Evolutionary conservation across 306 rosid genomes (phyloP).

Genomic region (Ormosia semicastrata): DNA sequence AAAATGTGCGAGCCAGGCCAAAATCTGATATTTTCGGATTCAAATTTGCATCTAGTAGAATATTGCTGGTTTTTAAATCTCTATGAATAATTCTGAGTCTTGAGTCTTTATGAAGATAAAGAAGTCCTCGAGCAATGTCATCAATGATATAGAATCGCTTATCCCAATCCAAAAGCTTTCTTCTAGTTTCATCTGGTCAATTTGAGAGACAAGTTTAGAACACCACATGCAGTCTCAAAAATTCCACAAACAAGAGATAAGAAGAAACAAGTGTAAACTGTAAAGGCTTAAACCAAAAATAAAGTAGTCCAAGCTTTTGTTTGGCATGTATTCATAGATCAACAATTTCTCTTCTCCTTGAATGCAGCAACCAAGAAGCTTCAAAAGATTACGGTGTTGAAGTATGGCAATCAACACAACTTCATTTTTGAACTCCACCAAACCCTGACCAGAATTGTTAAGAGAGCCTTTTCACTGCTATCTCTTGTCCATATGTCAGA

Average conservation of each 20-base stretch:
- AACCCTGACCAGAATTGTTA: background rate
- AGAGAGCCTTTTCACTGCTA: constrained; percentile 12
- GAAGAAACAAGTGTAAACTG: background rate
- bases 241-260: background rate
- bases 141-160: background rate
- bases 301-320: constrained; percentile 9
- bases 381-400: constrained; percentile 6
- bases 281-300: background rate
- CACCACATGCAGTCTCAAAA: background rate
- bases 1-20: background rate
- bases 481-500: background rate
- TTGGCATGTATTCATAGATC: constrained; percentile 4
- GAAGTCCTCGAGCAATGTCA: constrained; percentile 25
- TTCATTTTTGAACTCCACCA: constrained; percentile 13
- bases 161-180: background rate
- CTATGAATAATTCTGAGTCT: constrained; percentile 12
- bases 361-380: constrained; percentile 15
- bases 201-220: background rate
- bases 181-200: background rate
- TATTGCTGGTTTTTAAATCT: constrained; percentile 11
- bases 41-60: background rate
- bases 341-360: constrained; percentile 12
- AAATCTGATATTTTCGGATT: constrained; percentile 11
- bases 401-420: constrained; percentile 1
- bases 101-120: constrained; percentile 29